Base-by-base conservation (phyloP, 2,329 filamentous ascomycete species). In the Fusarium pseudocircinatum region DNA sequence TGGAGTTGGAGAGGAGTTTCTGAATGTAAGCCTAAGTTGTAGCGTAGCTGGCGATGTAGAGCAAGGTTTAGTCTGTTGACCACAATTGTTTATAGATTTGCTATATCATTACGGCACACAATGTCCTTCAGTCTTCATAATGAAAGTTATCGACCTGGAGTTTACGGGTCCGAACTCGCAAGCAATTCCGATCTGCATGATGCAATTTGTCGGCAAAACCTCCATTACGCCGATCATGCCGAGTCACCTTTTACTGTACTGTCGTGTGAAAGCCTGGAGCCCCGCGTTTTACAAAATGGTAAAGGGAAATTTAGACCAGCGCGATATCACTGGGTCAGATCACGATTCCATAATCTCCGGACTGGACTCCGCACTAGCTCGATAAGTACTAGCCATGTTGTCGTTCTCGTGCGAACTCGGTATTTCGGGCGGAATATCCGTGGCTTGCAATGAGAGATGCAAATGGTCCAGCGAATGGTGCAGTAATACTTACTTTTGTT, bases 351-450 rank as follows among this genome's bases (percentile, higher is more conserved):
- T 18, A 1, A 43, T 43, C 15, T 24, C 44, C 26, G 22, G 39
- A 14, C 8, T 40, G 18, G 28, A 32, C 20, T 11, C 14, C n/a
- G 9, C 54, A n/a, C 54, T 44, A 44, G 24, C 39, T 44, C 28
- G 15, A 36, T 44, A 14, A 12, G 30, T 32, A 24, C 9, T 57
- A 34, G 39, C 14, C 16, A 5, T 11, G 7, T 26, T 56, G 15
- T 4, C 15, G 18, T 8, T 42, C 20, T 42, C 26, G 13, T 14
- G 22, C 10, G 6, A 26, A 26, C 13, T 36, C 40, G 54, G 54
- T n/a, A 58, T 58, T 58, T 58, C 54, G 40, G 53, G 20, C 30
- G 54, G 54, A 57, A 57, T 57, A 44, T 57, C 40, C 54, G 30
- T 57, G 39, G 30, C n/a, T 26, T 12, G 53, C 15, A 18, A 28